phyloP scores from a whole-genome alignment of 2,329 filamentous ascomycete species.

The Arthrobotrys sphaeroides region DNA sequence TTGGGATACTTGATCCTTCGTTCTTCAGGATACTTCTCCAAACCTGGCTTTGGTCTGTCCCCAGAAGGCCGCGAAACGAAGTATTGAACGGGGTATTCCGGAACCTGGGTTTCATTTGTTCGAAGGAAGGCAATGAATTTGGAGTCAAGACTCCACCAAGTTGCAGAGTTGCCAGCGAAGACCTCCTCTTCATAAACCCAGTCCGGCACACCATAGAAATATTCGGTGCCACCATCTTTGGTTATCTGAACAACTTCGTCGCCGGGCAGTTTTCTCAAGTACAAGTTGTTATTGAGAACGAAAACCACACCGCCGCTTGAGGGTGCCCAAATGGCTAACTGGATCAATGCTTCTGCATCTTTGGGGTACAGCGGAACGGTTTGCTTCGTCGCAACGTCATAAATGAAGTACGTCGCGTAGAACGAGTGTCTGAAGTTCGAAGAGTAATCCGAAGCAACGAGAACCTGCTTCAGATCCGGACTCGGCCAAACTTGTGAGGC shows the following conservation, averaged over 20 bases:
- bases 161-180: conserved; percentile 79
- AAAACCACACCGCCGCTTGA: conserved; percentile 87
- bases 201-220: conserved; percentile 96
- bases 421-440: conserved; percentile 90
- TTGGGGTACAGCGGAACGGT: conserved; percentile 79
- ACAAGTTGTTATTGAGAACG: conserved; percentile 89
- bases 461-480: conserved; percentile 82
- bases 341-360: conserved; percentile 72
- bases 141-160: conserved; percentile 94
- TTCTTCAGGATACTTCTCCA: conserved; percentile 90
- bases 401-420: conserved; percentile 86
- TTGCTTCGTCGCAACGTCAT: conserved; percentile 83
- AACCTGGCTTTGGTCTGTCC: conserved; percentile 71
- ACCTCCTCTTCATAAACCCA: conserved; percentile 97
- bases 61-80: conserved; percentile 88
- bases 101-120: conserved; percentile 91
- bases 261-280: conserved; percentile 73
- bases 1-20: conserved; percentile 97
- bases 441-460: conserved; percentile 77
- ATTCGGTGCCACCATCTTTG: conserved; percentile 81
- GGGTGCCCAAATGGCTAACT: conserved; percentile 90
- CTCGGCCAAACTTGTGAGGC: conserved; percentile 77
- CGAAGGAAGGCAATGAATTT: conserved; percentile 89
- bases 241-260: conserved; percentile 77
- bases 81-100: conserved; percentile 91